Evolutionary conservation across 768 basidiomycete species (phyloP).

Genomic region (Cystofilobasidium macerans): DNA sequence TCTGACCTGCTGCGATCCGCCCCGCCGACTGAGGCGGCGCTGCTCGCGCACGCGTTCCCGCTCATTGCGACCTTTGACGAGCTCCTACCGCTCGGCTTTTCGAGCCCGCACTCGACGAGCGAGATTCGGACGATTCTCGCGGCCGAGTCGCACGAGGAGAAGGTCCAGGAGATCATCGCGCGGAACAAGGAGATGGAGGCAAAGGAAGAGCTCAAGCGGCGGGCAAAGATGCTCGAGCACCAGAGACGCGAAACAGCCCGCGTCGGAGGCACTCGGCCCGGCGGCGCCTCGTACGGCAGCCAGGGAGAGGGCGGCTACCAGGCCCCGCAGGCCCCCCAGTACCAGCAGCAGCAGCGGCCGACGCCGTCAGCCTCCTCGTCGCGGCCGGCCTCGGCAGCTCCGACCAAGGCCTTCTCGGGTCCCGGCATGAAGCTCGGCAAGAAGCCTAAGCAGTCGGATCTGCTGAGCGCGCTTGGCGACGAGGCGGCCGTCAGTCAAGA

Average conservation of each 20-base stretch:
- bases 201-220: slow-evolving; percentile 95
- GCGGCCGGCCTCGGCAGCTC: slow-evolving; percentile 29
- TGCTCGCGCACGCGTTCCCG: slow-evolving; percentile 81
- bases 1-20: slow-evolving; percentile 75
- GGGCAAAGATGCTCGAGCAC: slow-evolving; percentile 95
- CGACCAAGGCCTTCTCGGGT: slow-evolving; percentile 74
- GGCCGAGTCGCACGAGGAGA: slow-evolving; percentile 46
- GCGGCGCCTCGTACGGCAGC: slow-evolving; percentile 29
- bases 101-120: slow-evolving; percentile 43
- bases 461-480: slow-evolving; percentile 76
- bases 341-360: slow-evolving; percentile 35
- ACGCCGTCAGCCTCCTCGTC: slow-evolving; percentile 3
- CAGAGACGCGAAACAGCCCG: slow-evolving; percentile 62
- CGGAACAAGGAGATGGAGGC: slow-evolving; percentile 99
- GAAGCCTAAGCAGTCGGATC: slow-evolving; percentile 69
- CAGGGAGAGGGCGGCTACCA: slow-evolving; percentile 51
- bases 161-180: slow-evolving; percentile 94
- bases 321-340: slow-evolving; percentile 41
- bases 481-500: slow-evolving; percentile 40
- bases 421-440: slow-evolving; percentile 96
- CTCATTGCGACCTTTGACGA: slow-evolving; percentile 93
- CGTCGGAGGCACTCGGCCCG: slow-evolving; percentile 30
- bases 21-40: slow-evolving; percentile 66
- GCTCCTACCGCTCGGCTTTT: slow-evolving; percentile 71
- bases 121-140: slow-evolving; percentile 44